Base-by-base conservation (phyloP, 129 eudicot species). In the Artemisia annua region DNA sequence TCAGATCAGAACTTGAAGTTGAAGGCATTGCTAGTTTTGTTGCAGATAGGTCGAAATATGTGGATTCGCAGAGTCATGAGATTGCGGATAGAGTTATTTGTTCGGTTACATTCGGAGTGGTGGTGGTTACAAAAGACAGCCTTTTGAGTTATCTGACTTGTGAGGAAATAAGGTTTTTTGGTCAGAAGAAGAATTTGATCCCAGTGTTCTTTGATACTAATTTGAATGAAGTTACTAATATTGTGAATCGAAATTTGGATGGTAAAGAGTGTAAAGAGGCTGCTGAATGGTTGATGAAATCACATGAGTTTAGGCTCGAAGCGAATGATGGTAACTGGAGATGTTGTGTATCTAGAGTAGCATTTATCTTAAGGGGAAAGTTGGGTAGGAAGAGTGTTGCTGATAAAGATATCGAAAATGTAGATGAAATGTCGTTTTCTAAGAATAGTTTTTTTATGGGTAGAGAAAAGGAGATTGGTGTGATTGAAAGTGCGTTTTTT, bases 21-120 rank as follows among this genome's bases (percentile, higher is more conserved):
- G 96, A 92, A 63, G 98, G 96, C 22, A 87, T 92, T 51, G 96
- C 98, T 26, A 87, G 96, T 46, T 92, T 89, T 75, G 80, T 87
- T 48, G 96, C 96, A 2, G 98, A 92, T 63, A 80, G 98, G 67
- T 82, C 91, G 3, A 82, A 76, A 28, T 92, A 89, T 55, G 78
- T 88, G 0, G 95, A 89, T 66, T 79, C 84, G 7, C 98, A 89
- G 71, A 89, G 98, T 48, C 96, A 89, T 39, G 98, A 89, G 75
- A 83, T 85, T 69, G 98, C 98, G 43, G 96, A 92, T 68, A 70
- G 95, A 13, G 91, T 92, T 5, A 89, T 89, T 24, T 92, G 96
- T 79, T 92, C 96, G 0, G 98, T 87, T 10, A 74, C 89, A 19
- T 87, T 60, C 28, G 98, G 98, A 39, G 72, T 92, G 60, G 88